Evolutionary conservation across 345 rosid genomes (phyloP), one percentile per base, ranked within the genome.

Genomic region (Citrus maxima): DNA sequence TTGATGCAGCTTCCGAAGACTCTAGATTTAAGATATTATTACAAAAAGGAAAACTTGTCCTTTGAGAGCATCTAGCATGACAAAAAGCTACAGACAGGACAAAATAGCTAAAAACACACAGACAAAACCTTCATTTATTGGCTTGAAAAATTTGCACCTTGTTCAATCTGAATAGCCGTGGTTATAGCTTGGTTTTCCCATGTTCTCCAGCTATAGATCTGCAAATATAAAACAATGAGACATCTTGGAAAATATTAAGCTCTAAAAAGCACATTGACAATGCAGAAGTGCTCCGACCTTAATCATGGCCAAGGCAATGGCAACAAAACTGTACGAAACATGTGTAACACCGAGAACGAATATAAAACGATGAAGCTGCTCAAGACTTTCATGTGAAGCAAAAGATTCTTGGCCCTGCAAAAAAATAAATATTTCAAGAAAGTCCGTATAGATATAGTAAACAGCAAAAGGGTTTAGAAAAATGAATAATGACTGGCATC

Each of bases 191-290:
- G 86, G 77, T 86, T 81, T 82, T 91, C 95, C 95, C 95, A 91
- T 55, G 10, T 62, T 75, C 88, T 86, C 95, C 95, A 91, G 88
- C 95, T 87, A 80, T 88, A 83, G 54, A 91, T 89, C 93, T 91
- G 84, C 77, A 73, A 46, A 46, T 46, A 46, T 46, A 13, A 46
- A 46, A 13, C 14, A 1, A 40, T 46, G 51, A 46, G 24, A 38
- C 25, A 24, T 76, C 38, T 67, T 51, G 4, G 51, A 21, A 42
- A 67, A 61, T 7, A 66, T 40, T 38, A 61, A 74, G 60, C 72
- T 54, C 76, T 42, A 59, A 59, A 37, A 25, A 49, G 59, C 27
- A 74, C 30, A 67, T 21, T 10, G n/a, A 35, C 2, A 25, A 25
- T 27, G 13, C 24, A 76, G 75, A 66, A 51, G 59, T 21, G n/a